phyloP scores from a whole-genome alignment of 2,329 filamentous ascomycete genomes.

The Verticillium nubilum region DNA sequence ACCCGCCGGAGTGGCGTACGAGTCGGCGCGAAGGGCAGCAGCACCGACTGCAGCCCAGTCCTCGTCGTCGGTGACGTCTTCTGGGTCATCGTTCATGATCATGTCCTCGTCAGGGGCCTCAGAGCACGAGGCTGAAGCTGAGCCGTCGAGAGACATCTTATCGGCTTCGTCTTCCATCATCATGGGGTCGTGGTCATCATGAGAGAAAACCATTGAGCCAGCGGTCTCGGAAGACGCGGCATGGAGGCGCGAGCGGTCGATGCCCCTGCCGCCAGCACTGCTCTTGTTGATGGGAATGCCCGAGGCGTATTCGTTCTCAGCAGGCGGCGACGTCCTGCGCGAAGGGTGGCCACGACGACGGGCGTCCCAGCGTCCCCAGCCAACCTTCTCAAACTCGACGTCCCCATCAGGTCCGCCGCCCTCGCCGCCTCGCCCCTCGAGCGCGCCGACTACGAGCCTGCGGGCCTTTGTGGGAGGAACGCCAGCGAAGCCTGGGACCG shows the following conservation, averaged over 20 bases:
- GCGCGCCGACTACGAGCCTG: conserved; percentile 82
- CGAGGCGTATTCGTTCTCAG: conserved; percentile 35
- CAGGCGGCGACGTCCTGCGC: conserved; percentile 37
- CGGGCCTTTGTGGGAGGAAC: conserved; percentile 88
- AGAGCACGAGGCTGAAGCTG: conserved; percentile 67
- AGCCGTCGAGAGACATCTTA: conserved; percentile 83
- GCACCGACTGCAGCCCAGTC: conserved; percentile 91
- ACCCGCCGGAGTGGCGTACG: conserved; percentile 52
- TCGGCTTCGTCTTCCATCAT: conserved; percentile 84
- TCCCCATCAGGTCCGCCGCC: conserved; percentile 61
- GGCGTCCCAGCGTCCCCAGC: conserved; percentile 95
- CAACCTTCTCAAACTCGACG: conserved; percentile 88
- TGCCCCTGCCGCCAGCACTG: conserved; percentile 28
- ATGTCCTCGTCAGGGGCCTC: conserved; percentile 63
- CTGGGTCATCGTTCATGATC: conserved; percentile 67
- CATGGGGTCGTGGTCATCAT: conserved; percentile 59
- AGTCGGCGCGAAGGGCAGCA: conserved; percentile 69
- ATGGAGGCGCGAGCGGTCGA: conserved; percentile 42
- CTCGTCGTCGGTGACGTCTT: conserved; percentile 89
- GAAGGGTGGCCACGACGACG: conserved; percentile 61
- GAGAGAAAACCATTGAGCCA: conserved; percentile 71
- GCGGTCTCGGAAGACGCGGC: conserved; percentile 56
- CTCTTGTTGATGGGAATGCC: conserved; percentile 53
- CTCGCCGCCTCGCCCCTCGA: conserved; percentile 69
- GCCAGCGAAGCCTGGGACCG: conserved; percentile 84